These are phyloP conservation scores for Cajanus cajan DNA, from an alignment of 306 rosid genomes.

Conservation along the genomic window DNA sequence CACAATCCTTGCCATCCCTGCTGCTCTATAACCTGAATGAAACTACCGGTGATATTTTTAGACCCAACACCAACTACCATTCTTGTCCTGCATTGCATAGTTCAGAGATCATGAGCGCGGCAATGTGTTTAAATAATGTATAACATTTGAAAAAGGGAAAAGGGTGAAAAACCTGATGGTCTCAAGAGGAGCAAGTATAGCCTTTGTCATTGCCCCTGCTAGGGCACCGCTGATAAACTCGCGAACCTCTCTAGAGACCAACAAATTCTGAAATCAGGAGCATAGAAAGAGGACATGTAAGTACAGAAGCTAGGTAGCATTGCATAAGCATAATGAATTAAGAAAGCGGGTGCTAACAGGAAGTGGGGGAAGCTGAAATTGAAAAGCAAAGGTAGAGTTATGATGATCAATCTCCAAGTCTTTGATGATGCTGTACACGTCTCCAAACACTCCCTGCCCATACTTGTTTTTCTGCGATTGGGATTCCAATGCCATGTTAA, in stretches of 20 bases:
- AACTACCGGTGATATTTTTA: constrained; percentile 71
- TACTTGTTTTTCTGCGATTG: constrained; percentile 48
- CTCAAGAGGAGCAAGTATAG: constrained; percentile 97
- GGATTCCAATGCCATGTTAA: constrained; percentile 47
- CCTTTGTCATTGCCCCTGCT: constrained; percentile 98
- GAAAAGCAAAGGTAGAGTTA: constrained; percentile 30
- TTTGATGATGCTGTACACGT: constrained; percentile 44
- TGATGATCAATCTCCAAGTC: constrained; percentile 16
- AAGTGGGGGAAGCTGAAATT: constrained; percentile 60
- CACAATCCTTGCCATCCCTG: constrained; percentile 99
- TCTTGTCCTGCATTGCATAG: constrained; percentile 74
- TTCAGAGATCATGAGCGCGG: background rate
- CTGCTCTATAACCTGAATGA: constrained; percentile 78
- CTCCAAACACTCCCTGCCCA: constrained; percentile 48
- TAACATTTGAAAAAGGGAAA: background rate
- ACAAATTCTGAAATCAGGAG: constrained; percentile 46
- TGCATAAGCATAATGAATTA: background rate
- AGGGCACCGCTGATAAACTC: constrained; percentile 92
- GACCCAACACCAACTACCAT: constrained; percentile 99
- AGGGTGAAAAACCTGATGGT: constrained; percentile 68
- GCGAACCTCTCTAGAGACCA: constrained; percentile 69
- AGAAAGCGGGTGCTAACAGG: constrained; percentile 36
- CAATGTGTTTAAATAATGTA: background rate
- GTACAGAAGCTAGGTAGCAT: background rate
- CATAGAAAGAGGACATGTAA: background rate